phyloP scores from a whole-genome alignment of 148 eudicot genomes.

The Silene uniflora region DNA sequence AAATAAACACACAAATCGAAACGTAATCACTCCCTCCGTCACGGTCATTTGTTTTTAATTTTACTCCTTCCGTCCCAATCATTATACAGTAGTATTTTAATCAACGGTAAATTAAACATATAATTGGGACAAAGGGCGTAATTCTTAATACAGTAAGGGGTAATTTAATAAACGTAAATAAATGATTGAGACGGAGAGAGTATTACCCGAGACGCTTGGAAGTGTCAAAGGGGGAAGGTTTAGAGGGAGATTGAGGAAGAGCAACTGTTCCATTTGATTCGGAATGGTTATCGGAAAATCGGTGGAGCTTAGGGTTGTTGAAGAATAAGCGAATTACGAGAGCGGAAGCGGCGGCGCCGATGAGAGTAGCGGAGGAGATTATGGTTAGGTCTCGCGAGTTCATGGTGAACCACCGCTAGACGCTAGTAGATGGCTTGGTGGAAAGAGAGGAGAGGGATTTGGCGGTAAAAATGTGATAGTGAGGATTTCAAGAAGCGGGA shows the following conservation, averaged over 20 bases:
- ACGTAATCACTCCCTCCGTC: too few relatives aligned
- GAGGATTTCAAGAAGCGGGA: slow-evolving; percentile 12
- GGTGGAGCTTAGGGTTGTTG: slow-evolving; percentile 26
- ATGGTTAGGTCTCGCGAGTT: slow-evolving; percentile 46
- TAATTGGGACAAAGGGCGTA: too few relatives aligned
- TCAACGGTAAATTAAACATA: too few relatives aligned
- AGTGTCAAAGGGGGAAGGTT: slow-evolving; percentile 54
- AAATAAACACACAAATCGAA: not conserved
- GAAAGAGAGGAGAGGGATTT: not conserved
- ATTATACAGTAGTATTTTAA: too few relatives aligned
- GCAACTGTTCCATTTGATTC: slow-evolving; percentile 17
- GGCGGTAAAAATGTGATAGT: not conserved
- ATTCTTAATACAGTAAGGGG: too few relatives aligned
- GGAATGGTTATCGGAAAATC: slow-evolving; percentile 6
- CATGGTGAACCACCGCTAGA: slow-evolving; percentile 28
- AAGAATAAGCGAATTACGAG: slow-evolving; percentile 41
- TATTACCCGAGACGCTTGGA: slow-evolving; percentile 66
- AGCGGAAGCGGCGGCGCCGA: slow-evolving; percentile 57
- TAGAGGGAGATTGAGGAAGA: slow-evolving; percentile 7
- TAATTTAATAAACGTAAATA: not conserved
- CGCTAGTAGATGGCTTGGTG: too few relatives aligned
- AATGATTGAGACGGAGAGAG: not conserved
- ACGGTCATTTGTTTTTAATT: not conserved
- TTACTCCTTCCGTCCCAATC: too few relatives aligned
- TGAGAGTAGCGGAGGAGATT: slow-evolving; percentile 47